phyloP scores from a whole-genome alignment of 2,329 filamentous ascomycete species.

The Botryosphaeria agaves region DNA sequence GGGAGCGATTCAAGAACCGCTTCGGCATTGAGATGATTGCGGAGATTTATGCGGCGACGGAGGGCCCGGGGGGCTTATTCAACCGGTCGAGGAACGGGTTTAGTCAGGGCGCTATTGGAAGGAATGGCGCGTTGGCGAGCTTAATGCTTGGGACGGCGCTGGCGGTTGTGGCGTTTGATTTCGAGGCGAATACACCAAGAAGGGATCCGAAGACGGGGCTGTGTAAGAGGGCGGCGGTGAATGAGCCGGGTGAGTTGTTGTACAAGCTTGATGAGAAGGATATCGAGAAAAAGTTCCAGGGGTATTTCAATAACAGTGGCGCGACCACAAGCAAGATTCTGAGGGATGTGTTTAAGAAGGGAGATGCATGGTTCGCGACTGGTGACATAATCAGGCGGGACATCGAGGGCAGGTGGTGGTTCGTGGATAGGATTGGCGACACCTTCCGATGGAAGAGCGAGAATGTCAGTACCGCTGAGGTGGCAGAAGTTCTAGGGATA shows the following conservation, averaged over 20 bases:
- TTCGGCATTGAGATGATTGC: conserved; percentile 25
- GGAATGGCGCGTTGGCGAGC: conserved; percentile 45
- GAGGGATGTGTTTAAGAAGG: conserved; percentile 52
- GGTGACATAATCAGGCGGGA: conserved; percentile 69
- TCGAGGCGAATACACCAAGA: conserved; percentile 47
- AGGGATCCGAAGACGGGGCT: conserved; percentile 54
- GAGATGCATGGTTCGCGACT: conserved; percentile 68
- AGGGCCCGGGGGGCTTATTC: conserved; percentile 39
- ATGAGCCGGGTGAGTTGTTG: conserved; percentile 59
- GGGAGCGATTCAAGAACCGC: conserved; percentile 66
- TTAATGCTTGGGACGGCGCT: conserved; percentile 33
- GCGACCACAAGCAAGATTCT: conserved; percentile 61
- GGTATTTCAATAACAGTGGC: conserved; percentile 59
- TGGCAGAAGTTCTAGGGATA: conserved; percentile 53
- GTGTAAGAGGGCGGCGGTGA: conserved; percentile 39
- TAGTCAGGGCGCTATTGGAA: conserved; percentile 60
- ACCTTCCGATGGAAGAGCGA: conserved; percentile 63
- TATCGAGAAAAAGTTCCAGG: conserved; percentile 51
- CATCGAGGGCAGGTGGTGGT: conserved; percentile 53
- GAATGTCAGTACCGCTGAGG: conserved; percentile 37
- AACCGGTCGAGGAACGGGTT: conserved; percentile 60
- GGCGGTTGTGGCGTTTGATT: conserved; percentile 53
- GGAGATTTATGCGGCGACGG: conserved; percentile 22
- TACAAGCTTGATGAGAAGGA: conserved; percentile 50
- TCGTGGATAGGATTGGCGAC: conserved; percentile 65